phyloP scores from a whole-genome alignment of 257 asterid species.

The Anisodus acutangulus region DNA sequence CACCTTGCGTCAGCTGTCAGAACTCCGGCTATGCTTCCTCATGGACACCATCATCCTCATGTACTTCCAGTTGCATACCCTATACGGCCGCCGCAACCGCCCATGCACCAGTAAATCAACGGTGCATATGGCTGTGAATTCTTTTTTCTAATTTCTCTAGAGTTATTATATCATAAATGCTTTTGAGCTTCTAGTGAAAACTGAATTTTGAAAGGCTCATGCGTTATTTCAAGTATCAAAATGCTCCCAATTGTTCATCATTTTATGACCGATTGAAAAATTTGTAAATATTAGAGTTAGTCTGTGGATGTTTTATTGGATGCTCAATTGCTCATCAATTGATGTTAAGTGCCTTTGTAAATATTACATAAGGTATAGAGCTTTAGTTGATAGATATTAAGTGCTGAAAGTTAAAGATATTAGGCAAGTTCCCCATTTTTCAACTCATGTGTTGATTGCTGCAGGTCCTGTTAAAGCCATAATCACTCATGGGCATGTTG shows the following conservation, averaged over 20 bases:
- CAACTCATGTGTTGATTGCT: neutral
- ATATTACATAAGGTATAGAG: neutral
- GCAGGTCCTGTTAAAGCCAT: neutral
- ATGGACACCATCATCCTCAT: constrained; percentile 58
- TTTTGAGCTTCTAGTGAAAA: neutral
- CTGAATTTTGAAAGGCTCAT: constrained; percentile 17
- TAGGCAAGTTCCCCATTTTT: neutral
- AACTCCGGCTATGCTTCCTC: constrained; percentile 85
- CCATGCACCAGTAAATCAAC: constrained; percentile 47
- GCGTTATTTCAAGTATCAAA: neutral
- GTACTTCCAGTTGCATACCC: constrained; percentile 72
- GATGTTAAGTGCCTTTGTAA: too few species aligned
- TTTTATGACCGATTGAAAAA: neutral
- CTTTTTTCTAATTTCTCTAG: neutral
- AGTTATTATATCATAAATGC: neutral
- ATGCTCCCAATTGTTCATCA: neutral
- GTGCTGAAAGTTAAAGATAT: too few species aligned
- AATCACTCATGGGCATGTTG: neutral
- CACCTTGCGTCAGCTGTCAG: constrained; percentile 83
- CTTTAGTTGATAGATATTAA: neutral
- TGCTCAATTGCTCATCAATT: neutral
- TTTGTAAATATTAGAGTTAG: constrained; percentile 24
- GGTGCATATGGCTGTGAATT: neutral
- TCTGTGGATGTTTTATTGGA: neutral
- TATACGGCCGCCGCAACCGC: constrained; percentile 55